Base-by-base conservation (phyloP, 2,329 filamentous ascomycete genomes). In the Dendryphion nanum region DNA sequence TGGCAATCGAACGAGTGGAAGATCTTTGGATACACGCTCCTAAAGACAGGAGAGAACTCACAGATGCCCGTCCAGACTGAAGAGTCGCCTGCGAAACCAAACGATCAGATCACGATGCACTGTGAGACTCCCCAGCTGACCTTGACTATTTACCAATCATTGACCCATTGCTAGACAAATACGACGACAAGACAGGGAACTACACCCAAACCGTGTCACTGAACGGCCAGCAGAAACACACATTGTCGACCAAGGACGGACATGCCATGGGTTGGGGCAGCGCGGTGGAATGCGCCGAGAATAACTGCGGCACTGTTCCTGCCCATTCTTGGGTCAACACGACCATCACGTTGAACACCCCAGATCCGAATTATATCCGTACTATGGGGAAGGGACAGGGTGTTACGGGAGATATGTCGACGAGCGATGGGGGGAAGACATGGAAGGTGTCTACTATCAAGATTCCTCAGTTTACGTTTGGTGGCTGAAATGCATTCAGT, bases 231-330 rank as follows among this genome's bases (percentile, higher is more conserved):
- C 44, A 54, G 14, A 61, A 74, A 19, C 69, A 68, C 0, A 71
- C 63, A 0, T 62, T 75, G 2, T 73, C 71, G 2, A 75, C 72
- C 33, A 67, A 58, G 36, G 65, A 67, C 41, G 69, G 63, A 17
- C 48, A 68, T 6, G 69, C 69, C 3, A 48, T 64, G 55, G 69
- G 70, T 45, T 73, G 68, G 61, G 70, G 69, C 2, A 68, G 63
- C 26, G 61, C 69, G 1, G 64, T 73, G 40, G 67, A 72, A 41
- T 71, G 69, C 32, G 62, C 60, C 2, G 59, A 52, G 24, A 44
- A 54, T 4, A 57, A 69, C 40, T 71, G 69, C 47, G 68, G 70
- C 14, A 69, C 61, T 23, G 55, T 71, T 19, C 53, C 56, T 18
- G 63, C 64, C 18, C 69, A 72, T 42, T 41, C 38, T n/a, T 72